Evolutionary conservation across 352 stramenopile genomes (phyloP), one percentile per base, ranked within the genome.

Genomic region (Phytopythium sindhum): DNA sequence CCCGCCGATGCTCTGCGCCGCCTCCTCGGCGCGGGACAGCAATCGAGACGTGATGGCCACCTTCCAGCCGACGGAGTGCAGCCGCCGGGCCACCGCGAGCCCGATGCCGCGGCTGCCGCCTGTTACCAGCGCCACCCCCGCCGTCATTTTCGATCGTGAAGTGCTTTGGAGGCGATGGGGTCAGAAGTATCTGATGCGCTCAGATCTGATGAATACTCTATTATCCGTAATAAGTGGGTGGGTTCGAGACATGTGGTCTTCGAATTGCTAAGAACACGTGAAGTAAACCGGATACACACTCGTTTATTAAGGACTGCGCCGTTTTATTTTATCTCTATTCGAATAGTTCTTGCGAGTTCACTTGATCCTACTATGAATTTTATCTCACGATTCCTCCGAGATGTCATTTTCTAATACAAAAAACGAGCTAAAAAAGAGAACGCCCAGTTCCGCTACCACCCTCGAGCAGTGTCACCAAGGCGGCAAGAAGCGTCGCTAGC

Each of bases 71-170:
- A 75, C 63, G 31, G 33, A 66, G 61, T 88, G 74, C 50, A 95
- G 79, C 69, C 90, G 73, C 54, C 73, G 70, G 23, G 84, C 84
- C 29, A 95, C 70, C 12, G 84, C 82, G 44, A 90, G 84, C 65
- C 86, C 86, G 60, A 95, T 95, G 67, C 86, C 86, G 33, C 82
- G 74, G 58, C 84, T 95, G 23, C 84, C 86, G 60, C 86, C 86
- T 21, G 86, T 95, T 66, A 95, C 84, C 28, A 95, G 73, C 53
- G 80, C 86, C 56, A 81, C 70, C 42, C 63, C 19, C 29, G 62
- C 60, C 24, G 28, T 12, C 35, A 37, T 37, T 5, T 9, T 21
- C 12, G 5, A n/a, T 29, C 33, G 12, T 48, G 33, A 39, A 12
- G 42, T 23, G 41, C 2, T 7, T 12, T 51, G 10, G 17, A 15